Percentiles rank a stretch among this genome's conserved stretches.
Conservation (phyloP, 2,329 filamentous ascomycete species). For the Trichoderma harzianum region DNA sequence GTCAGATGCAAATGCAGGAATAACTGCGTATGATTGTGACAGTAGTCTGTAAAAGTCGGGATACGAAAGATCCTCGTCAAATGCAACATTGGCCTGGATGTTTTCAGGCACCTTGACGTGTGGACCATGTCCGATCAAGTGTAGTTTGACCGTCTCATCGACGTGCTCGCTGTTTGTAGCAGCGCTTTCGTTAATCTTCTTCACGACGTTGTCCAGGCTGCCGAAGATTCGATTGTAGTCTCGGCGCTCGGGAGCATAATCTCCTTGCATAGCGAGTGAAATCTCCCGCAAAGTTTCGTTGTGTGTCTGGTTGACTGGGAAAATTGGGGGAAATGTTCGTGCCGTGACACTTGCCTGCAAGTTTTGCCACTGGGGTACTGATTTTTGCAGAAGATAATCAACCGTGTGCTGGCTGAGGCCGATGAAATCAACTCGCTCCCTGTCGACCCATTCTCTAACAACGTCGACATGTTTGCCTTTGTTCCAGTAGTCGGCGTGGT, state of each 20-base stretch:
- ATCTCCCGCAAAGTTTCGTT: background rate
- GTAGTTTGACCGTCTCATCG: background rate
- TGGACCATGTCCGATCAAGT: constrained; percentile 4
- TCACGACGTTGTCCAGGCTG: constrained; percentile 5
- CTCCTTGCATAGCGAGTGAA: constrained; percentile 9
- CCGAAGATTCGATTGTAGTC: constrained; percentile 13
- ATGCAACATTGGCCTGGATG: background rate
- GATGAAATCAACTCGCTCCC: constrained; percentile 4
- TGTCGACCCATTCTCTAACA: constrained; percentile 11
- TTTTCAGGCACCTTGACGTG: constrained; percentile 2
- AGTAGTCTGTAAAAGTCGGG: constrained; percentile 10
- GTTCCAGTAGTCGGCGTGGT: constrained; percentile 10
- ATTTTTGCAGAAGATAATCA: constrained; percentile 11
- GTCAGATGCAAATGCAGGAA: constrained; percentile 13
- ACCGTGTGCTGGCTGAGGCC: constrained; percentile 13
- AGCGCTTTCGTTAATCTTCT: background rate
- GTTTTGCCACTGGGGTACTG: constrained; percentile 6
- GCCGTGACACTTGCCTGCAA: constrained; percentile 11
- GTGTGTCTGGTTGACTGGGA: constrained; percentile 8
- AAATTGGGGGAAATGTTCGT: constrained; percentile 10
- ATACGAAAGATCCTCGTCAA: constrained; percentile 12
- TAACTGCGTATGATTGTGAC: constrained; percentile 10
- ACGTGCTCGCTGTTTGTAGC: background rate
- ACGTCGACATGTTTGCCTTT: constrained; percentile 5
- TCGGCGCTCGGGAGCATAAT: constrained; percentile 13